Conservation (phyloP, 2,329 filamentous ascomycete genomes). For the Domatiomyces catenatus region DNA sequence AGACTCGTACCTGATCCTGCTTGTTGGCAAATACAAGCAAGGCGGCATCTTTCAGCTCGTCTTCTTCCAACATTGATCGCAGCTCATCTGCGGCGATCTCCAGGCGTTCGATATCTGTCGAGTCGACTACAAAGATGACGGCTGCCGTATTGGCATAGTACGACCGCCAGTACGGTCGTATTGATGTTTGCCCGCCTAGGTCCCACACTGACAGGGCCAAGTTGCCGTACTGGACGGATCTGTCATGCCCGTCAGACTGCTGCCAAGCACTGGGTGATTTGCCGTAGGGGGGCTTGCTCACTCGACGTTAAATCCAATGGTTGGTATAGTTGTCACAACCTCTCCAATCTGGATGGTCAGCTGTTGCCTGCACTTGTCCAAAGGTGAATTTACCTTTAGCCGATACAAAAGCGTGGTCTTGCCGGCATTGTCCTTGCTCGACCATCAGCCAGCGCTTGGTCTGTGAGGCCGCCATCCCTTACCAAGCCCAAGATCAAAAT, state of each 20-base stretch:
- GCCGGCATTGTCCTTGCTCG: conserved; percentile 75
- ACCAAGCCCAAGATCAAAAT: conserved; percentile 91
- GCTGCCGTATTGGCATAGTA: conserved; percentile 98
- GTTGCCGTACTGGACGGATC: conserved; percentile 90
- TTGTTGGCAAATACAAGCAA: conserved; percentile 97
- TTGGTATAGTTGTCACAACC: conserved; percentile 96
- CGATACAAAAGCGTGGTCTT: conserved; percentile 96
- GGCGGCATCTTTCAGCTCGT: conserved; percentile 83
- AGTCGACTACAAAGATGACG: conserved; percentile 97
- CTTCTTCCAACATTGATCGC: conserved; percentile 88
- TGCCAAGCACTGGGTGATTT: background rate
- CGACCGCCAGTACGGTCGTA: conserved; percentile 96
- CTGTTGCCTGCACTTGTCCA: conserved; percentile 3
- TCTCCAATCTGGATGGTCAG: conserved; percentile 62
- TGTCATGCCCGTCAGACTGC: conserved; percentile 1
- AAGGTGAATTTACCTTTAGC: conserved; percentile 52
- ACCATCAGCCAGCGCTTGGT: conserved; percentile 1
- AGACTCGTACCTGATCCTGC: conserved; percentile 46
- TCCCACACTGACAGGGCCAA: conserved; percentile 99
- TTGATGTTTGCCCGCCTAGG: conserved; percentile 93
- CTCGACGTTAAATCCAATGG: conserved; percentile 98
- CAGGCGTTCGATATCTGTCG: conserved; percentile 88
- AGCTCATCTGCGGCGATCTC: conserved; percentile 87
- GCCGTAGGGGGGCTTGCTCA: conserved; percentile 6
- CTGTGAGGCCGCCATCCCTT: conserved; percentile 24